Percentiles rank a stretch among this genome's conserved stretches.
Evolutionary conservation across 371 early-diverging fungal species (phyloP).

Genomic region (Fennellomyces sp.): DNA sequence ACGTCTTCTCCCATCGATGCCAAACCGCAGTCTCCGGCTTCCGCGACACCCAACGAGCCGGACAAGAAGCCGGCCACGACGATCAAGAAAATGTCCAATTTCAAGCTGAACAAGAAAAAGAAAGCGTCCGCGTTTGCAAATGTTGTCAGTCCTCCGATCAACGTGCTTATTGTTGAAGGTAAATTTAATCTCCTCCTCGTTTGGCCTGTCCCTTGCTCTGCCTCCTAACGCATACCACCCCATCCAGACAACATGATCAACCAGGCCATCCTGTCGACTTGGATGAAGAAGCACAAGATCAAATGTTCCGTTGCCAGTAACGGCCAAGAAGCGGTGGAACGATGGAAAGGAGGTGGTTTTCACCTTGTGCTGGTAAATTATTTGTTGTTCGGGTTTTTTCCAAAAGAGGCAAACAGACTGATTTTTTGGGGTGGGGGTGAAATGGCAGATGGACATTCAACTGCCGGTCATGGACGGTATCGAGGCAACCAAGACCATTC

Average conservation of each 20-base stretch:
- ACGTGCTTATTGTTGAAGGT: slow-evolving; percentile 85
- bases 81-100: neutral
- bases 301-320: slow-evolving; percentile 72
- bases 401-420: neutral
- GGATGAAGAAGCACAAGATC: slow-evolving; percentile 76
- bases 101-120: slow-evolving; percentile 40
- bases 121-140: slow-evolving; percentile 31
- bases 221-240: neutral
- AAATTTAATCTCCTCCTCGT: slow-evolving; percentile 5
- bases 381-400: neutral
- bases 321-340: slow-evolving; percentile 79
- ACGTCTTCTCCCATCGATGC: too few species aligned
- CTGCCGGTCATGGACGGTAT: slow-evolving; percentile 86
- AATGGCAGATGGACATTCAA: slow-evolving; percentile 78
- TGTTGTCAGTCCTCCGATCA: slow-evolving; percentile 67
- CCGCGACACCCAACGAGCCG: neutral
- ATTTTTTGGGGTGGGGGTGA: neutral
- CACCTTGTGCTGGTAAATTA: slow-evolving; percentile 75
- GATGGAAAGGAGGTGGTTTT: slow-evolving; percentile 71
- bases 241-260: slow-evolving; percentile 76
- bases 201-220: neutral
- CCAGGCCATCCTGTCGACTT: slow-evolving; percentile 72
- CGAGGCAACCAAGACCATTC: slow-evolving; percentile 76
- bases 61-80: neutral
- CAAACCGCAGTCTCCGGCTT: neutral